phyloP scores from a whole-genome alignment of 78 protist genomes.

The Cavenderia fasciculata region DNA sequence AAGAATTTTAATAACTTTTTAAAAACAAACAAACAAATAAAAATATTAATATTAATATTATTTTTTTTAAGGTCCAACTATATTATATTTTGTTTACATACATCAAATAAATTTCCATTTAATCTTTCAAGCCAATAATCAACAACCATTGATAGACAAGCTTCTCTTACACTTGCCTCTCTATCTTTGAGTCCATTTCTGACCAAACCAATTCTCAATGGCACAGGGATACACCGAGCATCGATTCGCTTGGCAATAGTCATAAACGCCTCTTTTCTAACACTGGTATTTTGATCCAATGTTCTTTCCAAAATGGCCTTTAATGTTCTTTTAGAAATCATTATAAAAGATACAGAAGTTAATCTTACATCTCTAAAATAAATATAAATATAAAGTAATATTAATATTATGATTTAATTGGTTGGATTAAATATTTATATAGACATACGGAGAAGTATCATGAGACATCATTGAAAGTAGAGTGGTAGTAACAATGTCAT shows the following conservation, averaged over 20 bases:
- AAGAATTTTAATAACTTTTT: conserved; percentile 42
- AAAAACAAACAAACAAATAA: too few species aligned
- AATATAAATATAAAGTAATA: not conserved
- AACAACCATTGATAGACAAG: conserved; percentile 31
- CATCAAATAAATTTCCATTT: conserved; percentile 5
- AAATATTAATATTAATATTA: not conserved
- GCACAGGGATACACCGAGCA: not conserved
- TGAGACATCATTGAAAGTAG: conserved; percentile 26
- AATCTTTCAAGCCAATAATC: conserved; percentile 42
- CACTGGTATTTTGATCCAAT: conserved; percentile 12
- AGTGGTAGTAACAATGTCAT: conserved; percentile 17
- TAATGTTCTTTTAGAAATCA: conserved; percentile 39
- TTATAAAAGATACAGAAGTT: conserved; percentile 13
- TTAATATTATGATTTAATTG: not conserved
- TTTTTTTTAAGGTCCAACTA: not conserved
- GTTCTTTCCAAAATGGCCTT: conserved; percentile 17
- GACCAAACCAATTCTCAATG: conserved; percentile 42
- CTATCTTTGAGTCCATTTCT: conserved; percentile 61
- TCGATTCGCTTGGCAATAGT: conserved; percentile 17
- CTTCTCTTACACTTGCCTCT: conserved; percentile 25
- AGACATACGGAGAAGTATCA: conserved; percentile 60
- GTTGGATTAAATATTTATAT: not conserved
- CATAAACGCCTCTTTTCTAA: conserved; percentile 30
- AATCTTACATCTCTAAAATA: conserved; percentile 47
- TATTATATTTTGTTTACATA: not conserved